Evolutionary conservation across 2,329 filamentous ascomycete genomes (phyloP), one percentile per base, ranked within the genome.

Genomic region (Arthrobotrys entomopaga): DNA sequence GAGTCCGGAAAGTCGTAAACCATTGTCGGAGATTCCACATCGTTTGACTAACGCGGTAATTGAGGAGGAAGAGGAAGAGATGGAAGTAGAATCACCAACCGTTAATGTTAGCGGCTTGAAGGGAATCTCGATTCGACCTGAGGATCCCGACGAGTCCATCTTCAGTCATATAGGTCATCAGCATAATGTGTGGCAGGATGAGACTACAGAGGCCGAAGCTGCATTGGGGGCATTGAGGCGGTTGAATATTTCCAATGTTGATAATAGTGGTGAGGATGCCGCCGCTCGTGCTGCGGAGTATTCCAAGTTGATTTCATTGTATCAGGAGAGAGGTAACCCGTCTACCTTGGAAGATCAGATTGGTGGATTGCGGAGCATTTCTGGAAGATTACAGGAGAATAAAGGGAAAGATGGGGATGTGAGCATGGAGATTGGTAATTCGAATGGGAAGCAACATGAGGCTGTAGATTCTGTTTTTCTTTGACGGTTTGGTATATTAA

Each of bases 181-280:
- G 22, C 57, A 74, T 59, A 48, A 74, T 16, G 52, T 74, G 24
- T 74, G 70, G 70, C 70, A 59, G 22, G 70, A 74, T 7, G 63
- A 74, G 22, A 50, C 49, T 40, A 20, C 43, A 16, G 48, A 29
- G 13, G 54, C 15, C 15, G 38, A 46, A 15, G 54, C 52, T 34
- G 53, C 56, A n/a, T 42, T 59, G 7, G 34, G 29, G n/a, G 63
- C 63, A 8, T 42, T 74, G 50, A 67, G 50, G 20, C 57, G 63
- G 15, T 53, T 74, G 34, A 74, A 22, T n/a, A 63, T 74, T 38
- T 74, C 70, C n/a, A 65, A 54, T 19, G 58, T 52, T 20, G 50
- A 52, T 7, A 52, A 38, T 29, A 48, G 8, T 26, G 43, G 13
- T 13, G 63, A 64, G n/a, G 70, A 64, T 38, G 42, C 56, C 10